Base-by-base conservation (phyloP, 305 asterid genomes). In the Stenogyne calaminthoides region DNA sequence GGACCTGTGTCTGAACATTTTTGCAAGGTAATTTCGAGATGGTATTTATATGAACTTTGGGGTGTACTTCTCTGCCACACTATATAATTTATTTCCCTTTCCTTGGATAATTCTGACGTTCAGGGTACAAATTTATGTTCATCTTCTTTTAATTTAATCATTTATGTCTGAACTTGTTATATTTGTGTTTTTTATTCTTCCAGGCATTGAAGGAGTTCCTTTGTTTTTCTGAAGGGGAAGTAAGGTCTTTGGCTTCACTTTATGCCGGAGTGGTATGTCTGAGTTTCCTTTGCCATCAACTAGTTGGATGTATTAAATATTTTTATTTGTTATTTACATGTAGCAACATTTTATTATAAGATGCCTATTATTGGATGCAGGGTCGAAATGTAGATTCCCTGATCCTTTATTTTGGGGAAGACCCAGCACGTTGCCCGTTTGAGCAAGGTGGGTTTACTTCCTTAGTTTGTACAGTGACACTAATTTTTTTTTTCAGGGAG, bases 381-480 rank as follows among this genome's bases (percentile, higher is more conserved):
- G 98, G 98, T 60, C 87, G 96, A 73, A 93, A 89, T 80, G 96
- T 89, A 56, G 98, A 93, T 81, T 80, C 91, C 6, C 83, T 93
- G 80, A 91, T 89, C 77, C 84, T 89, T 77, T 93, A 93, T 88
- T 91, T 93, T 67, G 98, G 98, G 75, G 97, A 93, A 83, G 98
- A 93, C 75, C 98, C 98, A 34, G 70, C 98, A 10, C 91, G 92
- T 72, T 93, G 98, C 84, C 86, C 91, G 40, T 91, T 87, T 82
- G 98, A 93, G 82, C 97, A 91, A 93, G 98, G 97, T 93, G 83
- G 27, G 62, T 68, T n/a, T 66, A 36, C 10, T 72, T 68, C 20
- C 49, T 42, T 71, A 44, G 9, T 49, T n/a, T 16, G 57, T 34
- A 62, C 65, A 1, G 7, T 67, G 44, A 18, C 12, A 20, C 39